Evolutionary conservation across 768 basidiomycete genomes (phyloP).

Genomic region (Lyophyllum atratum): DNA sequence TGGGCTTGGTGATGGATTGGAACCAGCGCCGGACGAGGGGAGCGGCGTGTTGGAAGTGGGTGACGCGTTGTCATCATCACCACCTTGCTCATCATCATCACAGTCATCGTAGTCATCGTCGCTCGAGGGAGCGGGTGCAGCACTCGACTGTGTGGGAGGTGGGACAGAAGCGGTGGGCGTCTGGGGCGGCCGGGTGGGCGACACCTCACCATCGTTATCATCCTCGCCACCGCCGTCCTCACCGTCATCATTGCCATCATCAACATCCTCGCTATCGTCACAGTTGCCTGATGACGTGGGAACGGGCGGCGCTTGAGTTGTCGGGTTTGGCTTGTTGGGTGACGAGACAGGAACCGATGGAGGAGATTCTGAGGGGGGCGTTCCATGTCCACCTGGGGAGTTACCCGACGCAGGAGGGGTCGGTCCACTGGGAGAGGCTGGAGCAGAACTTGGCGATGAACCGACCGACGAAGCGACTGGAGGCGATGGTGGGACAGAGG

Average conservation of each 20-base stretch:
- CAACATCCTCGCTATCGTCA: neutral
- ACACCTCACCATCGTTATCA: neutral
- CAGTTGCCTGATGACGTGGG: neutral
- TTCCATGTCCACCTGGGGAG: neutral
- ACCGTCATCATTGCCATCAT: neutral
- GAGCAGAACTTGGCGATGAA: neutral
- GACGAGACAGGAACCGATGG: neutral
- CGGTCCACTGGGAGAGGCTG: neutral
- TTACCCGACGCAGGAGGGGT: neutral
- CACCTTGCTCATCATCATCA: neutral
- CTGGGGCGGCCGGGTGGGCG: neutral
- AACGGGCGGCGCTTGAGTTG: neutral
- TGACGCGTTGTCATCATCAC: neutral
- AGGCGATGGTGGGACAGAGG: neutral
- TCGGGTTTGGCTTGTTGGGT: neutral
- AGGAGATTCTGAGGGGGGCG: neutral
- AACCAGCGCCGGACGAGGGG: neutral
- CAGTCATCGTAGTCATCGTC: constrained; percentile 3
- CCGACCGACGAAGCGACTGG: neutral
- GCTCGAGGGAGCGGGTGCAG: neutral
- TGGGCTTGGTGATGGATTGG: neutral
- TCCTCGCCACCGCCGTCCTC: neutral
- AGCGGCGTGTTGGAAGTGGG: neutral
- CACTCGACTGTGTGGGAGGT: no score
- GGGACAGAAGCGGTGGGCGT: neutral